phyloP scores from a whole-genome alignment of 352 stramenopile genomes.

The Elongisporangium anandrum region DNA sequence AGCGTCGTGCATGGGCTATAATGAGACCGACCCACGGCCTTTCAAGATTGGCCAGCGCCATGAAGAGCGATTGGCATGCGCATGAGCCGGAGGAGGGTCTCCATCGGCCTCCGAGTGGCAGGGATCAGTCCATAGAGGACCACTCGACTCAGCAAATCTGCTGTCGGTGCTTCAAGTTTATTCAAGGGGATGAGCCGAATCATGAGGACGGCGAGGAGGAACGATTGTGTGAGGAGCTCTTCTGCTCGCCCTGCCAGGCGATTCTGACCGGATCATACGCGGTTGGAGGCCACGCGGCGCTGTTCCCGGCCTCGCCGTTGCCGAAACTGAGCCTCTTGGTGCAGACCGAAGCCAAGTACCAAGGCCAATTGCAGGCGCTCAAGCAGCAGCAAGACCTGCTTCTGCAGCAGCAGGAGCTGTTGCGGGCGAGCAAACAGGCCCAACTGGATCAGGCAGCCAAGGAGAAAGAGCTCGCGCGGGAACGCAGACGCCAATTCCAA shows the following conservation, averaged over 20 bases:
- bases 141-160: not conserved
- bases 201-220: not conserved
- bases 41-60: not conserved
- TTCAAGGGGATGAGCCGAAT: not conserved
- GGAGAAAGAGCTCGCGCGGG: conserved; percentile 23
- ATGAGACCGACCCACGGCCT: not conserved
- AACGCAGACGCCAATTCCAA: conserved; percentile 32
- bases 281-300: not conserved
- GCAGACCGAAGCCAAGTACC: conserved; percentile 50
- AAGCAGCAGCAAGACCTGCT: conserved; percentile 40
- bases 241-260: not conserved
- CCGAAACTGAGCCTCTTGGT: conserved; percentile 46
- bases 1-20: not conserved
- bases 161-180: not conserved
- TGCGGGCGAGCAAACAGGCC: conserved; percentile 27
- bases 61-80: not conserved
- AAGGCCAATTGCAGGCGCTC: conserved; percentile 46
- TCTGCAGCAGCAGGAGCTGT: conserved; percentile 34
- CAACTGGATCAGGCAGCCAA: conserved; percentile 25
- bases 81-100: not conserved
- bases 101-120: not conserved
- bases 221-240: not conserved
- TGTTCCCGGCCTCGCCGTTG: conserved; percentile 14
- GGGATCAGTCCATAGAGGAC: not conserved
- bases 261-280: not conserved